phyloP scores from a whole-genome alignment of 192 early-diverging fungal genomes.

The Kickxella alabastrina region DNA sequence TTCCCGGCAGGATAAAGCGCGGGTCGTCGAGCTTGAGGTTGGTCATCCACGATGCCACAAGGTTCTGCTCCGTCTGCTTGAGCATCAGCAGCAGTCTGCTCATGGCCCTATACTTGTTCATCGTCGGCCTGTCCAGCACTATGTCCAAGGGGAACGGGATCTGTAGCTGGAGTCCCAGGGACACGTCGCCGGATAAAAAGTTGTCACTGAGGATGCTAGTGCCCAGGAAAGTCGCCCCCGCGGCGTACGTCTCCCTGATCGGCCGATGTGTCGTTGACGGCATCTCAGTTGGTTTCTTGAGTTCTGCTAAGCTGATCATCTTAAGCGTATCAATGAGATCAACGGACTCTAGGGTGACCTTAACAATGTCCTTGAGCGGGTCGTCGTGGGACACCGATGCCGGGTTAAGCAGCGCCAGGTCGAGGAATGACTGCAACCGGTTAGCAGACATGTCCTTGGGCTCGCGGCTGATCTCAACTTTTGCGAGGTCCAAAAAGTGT shows the following conservation, averaged over 20 bases:
- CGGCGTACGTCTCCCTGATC: neutral
- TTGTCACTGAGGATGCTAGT: constrained; percentile 21
- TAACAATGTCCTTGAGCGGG: constrained; percentile 82
- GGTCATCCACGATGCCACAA: constrained; percentile 71
- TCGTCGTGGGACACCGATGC: constrained; percentile 75
- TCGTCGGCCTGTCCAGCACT: constrained; percentile 74
- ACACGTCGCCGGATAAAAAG: constrained; percentile 64
- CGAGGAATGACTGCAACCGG: constrained; percentile 79
- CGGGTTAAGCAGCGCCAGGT: constrained; percentile 83
- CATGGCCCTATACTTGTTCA: constrained; percentile 88
- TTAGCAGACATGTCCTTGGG: constrained; percentile 58
- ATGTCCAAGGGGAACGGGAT: constrained; percentile 76
- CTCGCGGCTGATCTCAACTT: constrained; percentile 47
- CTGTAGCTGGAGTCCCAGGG: constrained; percentile 76
- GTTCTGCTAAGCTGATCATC: constrained; percentile 10
- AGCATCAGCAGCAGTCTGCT: constrained; percentile 86
- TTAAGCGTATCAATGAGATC: constrained; percentile 54
- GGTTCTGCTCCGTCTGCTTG: constrained; percentile 81
- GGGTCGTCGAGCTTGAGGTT: constrained; percentile 38
- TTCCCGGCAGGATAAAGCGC: constrained; percentile 3
- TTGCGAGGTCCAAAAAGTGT: constrained; percentile 89
- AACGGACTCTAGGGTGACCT: constrained; percentile 71
- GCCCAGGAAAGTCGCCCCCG: constrained; percentile 11
- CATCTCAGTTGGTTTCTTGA: neutral
- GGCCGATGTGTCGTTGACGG: constrained; percentile 1